Evolutionary conservation across 768 basidiomycete genomes (phyloP).

Genomic region (Auricularia cornea): DNA sequence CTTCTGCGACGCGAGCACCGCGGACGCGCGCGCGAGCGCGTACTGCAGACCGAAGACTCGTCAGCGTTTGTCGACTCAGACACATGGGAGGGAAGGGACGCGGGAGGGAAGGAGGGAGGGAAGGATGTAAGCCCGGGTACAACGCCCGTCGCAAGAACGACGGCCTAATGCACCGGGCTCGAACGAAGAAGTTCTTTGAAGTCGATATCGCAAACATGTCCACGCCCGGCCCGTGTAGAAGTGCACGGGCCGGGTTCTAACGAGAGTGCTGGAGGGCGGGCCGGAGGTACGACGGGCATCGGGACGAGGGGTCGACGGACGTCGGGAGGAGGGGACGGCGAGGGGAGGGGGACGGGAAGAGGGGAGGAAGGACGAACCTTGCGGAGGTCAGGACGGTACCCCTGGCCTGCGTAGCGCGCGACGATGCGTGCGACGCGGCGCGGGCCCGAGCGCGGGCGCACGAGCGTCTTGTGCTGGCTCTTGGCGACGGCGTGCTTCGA

Average conservation of each 20-base stretch:
- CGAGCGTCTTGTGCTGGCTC: constrained; percentile 39
- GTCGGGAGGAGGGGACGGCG: background rate
- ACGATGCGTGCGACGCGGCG: constrained; percentile 61
- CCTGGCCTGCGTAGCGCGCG: constrained; percentile 48
- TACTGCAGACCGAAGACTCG: constrained; percentile 43
- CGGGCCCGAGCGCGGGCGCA: constrained; percentile 61
- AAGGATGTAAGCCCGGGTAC: too few species aligned
- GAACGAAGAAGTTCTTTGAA: constrained; percentile 36
- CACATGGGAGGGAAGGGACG: background rate
- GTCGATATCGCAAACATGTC: constrained; percentile 78
- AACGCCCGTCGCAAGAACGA: constrained; percentile 32
- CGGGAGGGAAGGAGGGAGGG: constrained; percentile 37
- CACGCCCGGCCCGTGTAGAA: constrained; percentile 80
- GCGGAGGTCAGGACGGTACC: constrained; percentile 74
- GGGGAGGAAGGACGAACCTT: constrained; percentile 53
- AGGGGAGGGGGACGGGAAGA: constrained; percentile 1
- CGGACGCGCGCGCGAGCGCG: constrained; percentile 67
- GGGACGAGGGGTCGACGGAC: too few species aligned
- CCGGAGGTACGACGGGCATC: background rate
- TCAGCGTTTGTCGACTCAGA: background rate
- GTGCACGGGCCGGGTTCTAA: constrained; percentile 68
- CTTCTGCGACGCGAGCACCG: constrained; percentile 58
- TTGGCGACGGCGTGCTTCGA: constrained; percentile 41
- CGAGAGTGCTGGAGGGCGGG: constrained; percentile 50
- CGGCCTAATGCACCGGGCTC: constrained; percentile 53